Base-by-base conservation (phyloP, 441 rosid genomes). In the Gossypium gossypioides region DNA sequence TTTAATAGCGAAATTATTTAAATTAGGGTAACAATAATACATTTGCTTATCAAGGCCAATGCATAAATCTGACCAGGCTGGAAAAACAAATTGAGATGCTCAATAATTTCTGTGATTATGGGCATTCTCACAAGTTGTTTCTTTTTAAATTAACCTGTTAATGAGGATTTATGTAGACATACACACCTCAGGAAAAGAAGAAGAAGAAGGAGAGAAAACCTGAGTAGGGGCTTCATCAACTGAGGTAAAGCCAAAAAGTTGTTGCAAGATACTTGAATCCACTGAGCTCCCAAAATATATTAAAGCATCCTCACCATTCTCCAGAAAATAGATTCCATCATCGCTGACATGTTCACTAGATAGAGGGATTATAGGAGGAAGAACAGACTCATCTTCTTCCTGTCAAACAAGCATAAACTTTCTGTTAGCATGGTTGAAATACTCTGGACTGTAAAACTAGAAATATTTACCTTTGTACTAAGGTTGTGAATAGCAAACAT, bases 271-370 rank as follows among this genome's bases (percentile, higher is more conserved):
- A 57, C 74, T 84, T 46, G 98, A 74, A 75, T 85, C 78, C 18
- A 86, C 97, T 0, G 91, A 84, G 75, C 76, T 86, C 64, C 98
- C 97, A 32, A 90, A 70, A 80, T 89, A 93, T 72, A 96, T 81
- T 72, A 90, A 79, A 79, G 89, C 91, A 82, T 93, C 97, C 40
- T 85, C 91, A 60, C 99, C 99, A 64, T 93, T 93, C 82, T 96
- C 99, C 74, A 96, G 97, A 82, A 96, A 88, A 86, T 93, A 96
- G 24, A 93, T 85, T 81, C 98, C 99, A 52, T 85, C 94, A 59
- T 93, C 93, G 51, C 81, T 87, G 65, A 93, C 77, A 25, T 91
- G 87, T 74, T 93, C 98, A 69, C 97, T 93, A 66, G 96, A 81
- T 73, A 96, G 94, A 40, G 97, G 98, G 77, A 96, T 84, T 69